Evolutionary conservation across 1,284 basidiomycete species (phyloP).

Genomic region (Hemileia vastatrix): DNA sequence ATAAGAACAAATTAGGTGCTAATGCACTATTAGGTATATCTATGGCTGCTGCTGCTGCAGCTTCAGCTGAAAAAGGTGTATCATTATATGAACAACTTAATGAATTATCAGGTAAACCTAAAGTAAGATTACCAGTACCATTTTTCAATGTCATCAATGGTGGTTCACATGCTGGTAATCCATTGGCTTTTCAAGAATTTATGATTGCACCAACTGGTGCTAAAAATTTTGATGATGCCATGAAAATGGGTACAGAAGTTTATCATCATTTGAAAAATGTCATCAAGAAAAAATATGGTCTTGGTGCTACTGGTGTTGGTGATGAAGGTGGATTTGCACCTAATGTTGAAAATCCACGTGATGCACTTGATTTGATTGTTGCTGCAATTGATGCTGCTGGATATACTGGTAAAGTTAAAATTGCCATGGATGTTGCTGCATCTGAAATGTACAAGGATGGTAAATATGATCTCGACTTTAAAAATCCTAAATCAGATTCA

Average conservation of each 20-base stretch:
- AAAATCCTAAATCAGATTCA: constrained; percentile 94
- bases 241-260: constrained; percentile 96
- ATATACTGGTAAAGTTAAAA: constrained; percentile 4
- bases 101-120: constrained; percentile 84
- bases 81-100: too few relatives aligned
- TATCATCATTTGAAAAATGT: constrained; percentile 99
- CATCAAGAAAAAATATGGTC: constrained; percentile 97
- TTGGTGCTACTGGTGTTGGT: constrained; percentile 41
- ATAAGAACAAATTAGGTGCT: constrained; percentile 98
- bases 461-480: constrained; percentile 9
- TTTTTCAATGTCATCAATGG: constrained; percentile 99
- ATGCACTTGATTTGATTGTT: constrained; percentile 1
- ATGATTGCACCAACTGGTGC: constrained; percentile 97
- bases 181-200: constrained; percentile 99
- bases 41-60: constrained; percentile 88
- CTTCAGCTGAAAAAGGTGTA: constrained; percentile 74
- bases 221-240: constrained; percentile 79
- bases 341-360: constrained; percentile 3
- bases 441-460: constrained; percentile 14
- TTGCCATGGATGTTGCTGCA: constrained; percentile 7
- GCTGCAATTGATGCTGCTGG: constrained; percentile 1
- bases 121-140: constrained; percentile 77
- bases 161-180: constrained; percentile 97
- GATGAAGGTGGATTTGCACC: constrained; percentile 17
- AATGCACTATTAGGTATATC: constrained; percentile 99